Base-by-base conservation (phyloP, 2,329 filamentous ascomycete genomes). In the Zymoseptoria tritici region DNA sequence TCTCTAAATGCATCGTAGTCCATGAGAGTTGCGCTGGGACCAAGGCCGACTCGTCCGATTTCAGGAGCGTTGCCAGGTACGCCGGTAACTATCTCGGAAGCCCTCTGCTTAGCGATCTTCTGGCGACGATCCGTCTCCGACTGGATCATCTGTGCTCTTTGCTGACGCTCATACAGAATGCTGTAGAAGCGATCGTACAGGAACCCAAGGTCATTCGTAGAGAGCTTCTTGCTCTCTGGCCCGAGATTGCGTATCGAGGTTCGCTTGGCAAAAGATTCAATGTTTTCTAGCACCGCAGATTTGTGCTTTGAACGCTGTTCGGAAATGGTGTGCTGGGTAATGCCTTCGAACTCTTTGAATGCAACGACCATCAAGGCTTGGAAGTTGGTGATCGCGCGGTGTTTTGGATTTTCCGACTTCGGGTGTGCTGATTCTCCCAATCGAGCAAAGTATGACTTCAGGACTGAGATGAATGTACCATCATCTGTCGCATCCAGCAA, bases 291-390 rank as follows among this genome's bases (percentile, higher is more conserved):
- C 31, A 99, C 94, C 0, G 89, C 88, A 70, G 94, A 90, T 75
- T 97, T 97, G 76, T 97, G 95, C 75, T 92, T 96, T 49, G 89
- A 81, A 21, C 94, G 86, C 71, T 95, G 83, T 66, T 97, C 94
- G 0, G 88, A 89, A 62, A 99, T 92, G 55, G 88, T 96, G 71
- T 86, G 88, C 72, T 99, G 93, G 0, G 94, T 99, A 67, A 99
- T 96, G 49, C 87, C 90, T 0, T 93, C 89, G 71, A 99, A 99
- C 71, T 99, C 94, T 68, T 97, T 97, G 78, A 99, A 99, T 0
- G 94, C 94, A 20, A 97, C 94, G 2, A 99, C 94, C 92, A 99
- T 97, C 59, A 99, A 83, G 74, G 97, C 94, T 70, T 99, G 94
- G 73, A 99, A 99, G 53, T 90, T 85, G 5, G 95, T 99, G 57